Evolutionary conservation across 1,139 yeast species (phyloP).

Genomic region (Yamadazyma epiphylla): DNA sequence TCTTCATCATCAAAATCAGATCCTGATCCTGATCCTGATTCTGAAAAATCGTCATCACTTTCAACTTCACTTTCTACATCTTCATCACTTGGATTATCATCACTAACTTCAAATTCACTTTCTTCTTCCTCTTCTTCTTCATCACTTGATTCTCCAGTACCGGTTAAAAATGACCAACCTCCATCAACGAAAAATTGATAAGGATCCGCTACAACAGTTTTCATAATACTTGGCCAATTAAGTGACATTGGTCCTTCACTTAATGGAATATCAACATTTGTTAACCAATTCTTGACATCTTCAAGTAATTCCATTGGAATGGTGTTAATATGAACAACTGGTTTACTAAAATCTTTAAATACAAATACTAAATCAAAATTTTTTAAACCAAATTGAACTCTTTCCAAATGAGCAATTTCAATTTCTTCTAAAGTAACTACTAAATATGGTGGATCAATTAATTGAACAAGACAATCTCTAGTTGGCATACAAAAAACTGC

Average conservation of each 20-base stretch:
- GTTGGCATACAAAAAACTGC: conserved; percentile 96
- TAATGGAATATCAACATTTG: conserved; percentile 91
- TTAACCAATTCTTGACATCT: conserved; percentile 92
- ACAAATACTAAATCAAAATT: conserved; percentile 95
- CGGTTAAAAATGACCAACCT: conserved; percentile 92
- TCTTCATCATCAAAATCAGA: conserved; percentile 40
- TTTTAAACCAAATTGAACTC: conserved; percentile 95
- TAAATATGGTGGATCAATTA: conserved; percentile 91
- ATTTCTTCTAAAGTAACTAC: conserved; percentile 89
- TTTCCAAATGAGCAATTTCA: conserved; percentile 91
- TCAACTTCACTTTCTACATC: conserved; percentile 59
- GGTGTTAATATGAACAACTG: conserved; percentile 91
- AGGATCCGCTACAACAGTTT: conserved; percentile 88
- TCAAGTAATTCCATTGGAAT: conserved; percentile 92
- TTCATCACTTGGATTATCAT: conserved; percentile 73
- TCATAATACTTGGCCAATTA: conserved; percentile 96
- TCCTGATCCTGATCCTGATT: conserved; percentile 27
- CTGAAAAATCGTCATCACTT: conserved; percentile 48
- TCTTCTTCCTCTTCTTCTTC: conserved; percentile 61
- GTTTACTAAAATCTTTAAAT: conserved; percentile 80
- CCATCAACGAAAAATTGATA: conserved; percentile 92
- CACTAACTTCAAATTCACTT: conserved; percentile 56
- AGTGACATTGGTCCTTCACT: conserved; percentile 94
- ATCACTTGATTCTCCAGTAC: conserved; percentile 61
- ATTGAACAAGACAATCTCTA: conserved; percentile 90